Percentiles rank a stretch among this genome's conserved stretches.
These are phyloP conservation scores for Hirschioporus abietinus DNA, from an alignment of 768 basidiomycete species.

Conservation along the genomic window DNA sequence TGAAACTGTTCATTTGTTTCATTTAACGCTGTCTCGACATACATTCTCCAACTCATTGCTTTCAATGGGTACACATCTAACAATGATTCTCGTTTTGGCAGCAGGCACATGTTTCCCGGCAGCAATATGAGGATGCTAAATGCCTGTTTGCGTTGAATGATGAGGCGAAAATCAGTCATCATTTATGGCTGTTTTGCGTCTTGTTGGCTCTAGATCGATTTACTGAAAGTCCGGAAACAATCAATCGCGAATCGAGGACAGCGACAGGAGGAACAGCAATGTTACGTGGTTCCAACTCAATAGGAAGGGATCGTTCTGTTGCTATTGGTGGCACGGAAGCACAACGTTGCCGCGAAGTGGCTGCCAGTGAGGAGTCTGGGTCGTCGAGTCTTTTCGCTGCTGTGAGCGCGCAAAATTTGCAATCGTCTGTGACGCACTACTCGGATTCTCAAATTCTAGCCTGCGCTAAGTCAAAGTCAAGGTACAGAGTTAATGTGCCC, in stretches of 20 bases:
- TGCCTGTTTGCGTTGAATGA: slow-evolving; percentile 9
- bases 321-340: too few relatives aligned
- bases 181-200: slow-evolving; percentile 10
- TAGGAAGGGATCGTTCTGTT: too few relatives aligned
- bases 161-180: slow-evolving; percentile 11
- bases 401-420: too few relatives aligned
- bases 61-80: not conserved
- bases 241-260: not conserved
- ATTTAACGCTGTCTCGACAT: too few relatives aligned
- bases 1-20: not conserved
- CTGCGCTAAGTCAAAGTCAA: not conserved
- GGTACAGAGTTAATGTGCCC: not conserved
- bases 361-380: too few relatives aligned
- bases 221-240: too few relatives aligned
- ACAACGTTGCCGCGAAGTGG: too few relatives aligned
- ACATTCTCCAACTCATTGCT: too few relatives aligned
- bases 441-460: not conserved
- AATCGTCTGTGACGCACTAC: not conserved
- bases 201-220: not conserved
- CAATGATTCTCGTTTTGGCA: not conserved
- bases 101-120: not conserved
- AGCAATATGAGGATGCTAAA: not conserved
- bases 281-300: too few relatives aligned
- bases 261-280: slow-evolving; percentile 1
- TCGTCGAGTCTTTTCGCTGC: too few relatives aligned